Percentiles rank a stretch among this genome's conserved stretches.
Evolutionary conservation across 1,139 yeast genomes (phyloP).

Genomic region (Saccharomycopsis hybrid): DNA sequence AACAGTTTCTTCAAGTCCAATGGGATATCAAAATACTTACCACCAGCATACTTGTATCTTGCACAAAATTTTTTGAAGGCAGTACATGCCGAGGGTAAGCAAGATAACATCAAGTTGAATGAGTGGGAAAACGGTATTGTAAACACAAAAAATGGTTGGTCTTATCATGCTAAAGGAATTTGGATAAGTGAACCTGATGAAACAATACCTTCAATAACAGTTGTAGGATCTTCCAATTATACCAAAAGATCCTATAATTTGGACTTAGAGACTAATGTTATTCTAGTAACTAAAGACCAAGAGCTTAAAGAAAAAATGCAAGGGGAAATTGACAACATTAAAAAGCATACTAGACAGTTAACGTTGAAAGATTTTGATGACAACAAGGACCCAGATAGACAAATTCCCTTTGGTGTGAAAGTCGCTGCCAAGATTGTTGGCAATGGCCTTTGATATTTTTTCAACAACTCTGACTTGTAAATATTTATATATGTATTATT

Average conservation of each 20-base stretch:
- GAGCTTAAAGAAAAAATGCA: conserved; percentile 51
- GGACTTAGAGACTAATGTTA: conserved; percentile 84
- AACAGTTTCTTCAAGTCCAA: conserved; percentile 85
- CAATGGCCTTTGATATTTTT: conserved; percentile 43
- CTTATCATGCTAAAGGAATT: conserved; percentile 96
- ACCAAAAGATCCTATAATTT: conserved; percentile 83
- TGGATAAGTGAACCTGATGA: conserved; percentile 71
- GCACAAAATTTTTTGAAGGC: conserved; percentile 64
- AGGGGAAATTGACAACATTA: conserved; percentile 57
- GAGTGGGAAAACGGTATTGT: conserved; percentile 91
- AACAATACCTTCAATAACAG: conserved; percentile 59
- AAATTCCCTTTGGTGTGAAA: conserved; percentile 52
- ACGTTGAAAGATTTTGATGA: conserved; percentile 53
- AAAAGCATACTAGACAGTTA: conserved; percentile 45
- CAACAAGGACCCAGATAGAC: conserved; percentile 46
- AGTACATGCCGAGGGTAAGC: conserved; percentile 40
- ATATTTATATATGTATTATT: too few species aligned
- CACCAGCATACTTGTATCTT: conserved; percentile 78
- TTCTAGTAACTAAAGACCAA: conserved; percentile 65
- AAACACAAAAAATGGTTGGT: conserved; percentile 83
- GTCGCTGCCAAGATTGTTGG: conserved; percentile 62
- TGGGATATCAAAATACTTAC: conserved; percentile 78
- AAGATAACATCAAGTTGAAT: conserved; percentile 44
- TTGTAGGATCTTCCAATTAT: conserved; percentile 89
- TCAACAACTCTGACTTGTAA: too few species aligned